A percentile compares a stretch with the other conserved stretches of the same genome.
phyloP scores from a whole-genome alignment of 306 rosid genomes.

The Pachyrhizus erosus region DNA sequence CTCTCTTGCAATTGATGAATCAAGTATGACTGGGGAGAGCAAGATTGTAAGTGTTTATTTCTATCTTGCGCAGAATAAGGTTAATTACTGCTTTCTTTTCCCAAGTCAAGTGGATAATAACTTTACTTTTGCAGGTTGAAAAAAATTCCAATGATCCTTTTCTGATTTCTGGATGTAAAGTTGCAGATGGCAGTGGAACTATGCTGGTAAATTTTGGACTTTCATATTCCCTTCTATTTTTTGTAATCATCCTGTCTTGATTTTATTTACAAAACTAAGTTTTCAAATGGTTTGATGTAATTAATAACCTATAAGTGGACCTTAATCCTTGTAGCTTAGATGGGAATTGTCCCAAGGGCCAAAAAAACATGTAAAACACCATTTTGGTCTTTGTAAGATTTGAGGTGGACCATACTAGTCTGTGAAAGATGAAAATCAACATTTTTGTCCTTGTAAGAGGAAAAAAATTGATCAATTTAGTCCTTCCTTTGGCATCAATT shows the following conservation, averaged over 20 bases:
- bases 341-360: neutral
- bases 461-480: neutral
- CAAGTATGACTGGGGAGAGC: slow-evolving; percentile 97
- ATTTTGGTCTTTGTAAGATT: neutral
- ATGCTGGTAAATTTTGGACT: slow-evolving; percentile 69
- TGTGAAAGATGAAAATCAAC: neutral
- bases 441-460: neutral
- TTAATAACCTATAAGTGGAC: neutral
- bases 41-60: slow-evolving; percentile 65
- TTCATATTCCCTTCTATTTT: neutral
- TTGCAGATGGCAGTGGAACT: slow-evolving; percentile 88
- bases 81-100: neutral
- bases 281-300: neutral
- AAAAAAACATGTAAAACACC: neutral
- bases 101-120: slow-evolving; percentile 9
- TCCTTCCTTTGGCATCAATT: neutral
- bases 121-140: slow-evolving; percentile 55
- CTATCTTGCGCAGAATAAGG: slow-evolving; percentile 14
- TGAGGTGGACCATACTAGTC: neutral
- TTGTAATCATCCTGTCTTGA: neutral
- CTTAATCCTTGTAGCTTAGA: neutral
- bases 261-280: slow-evolving; percentile 20
- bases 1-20: slow-evolving; percentile 88
- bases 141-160: slow-evolving; percentile 77
- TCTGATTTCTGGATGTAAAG: slow-evolving; percentile 91